These are phyloP conservation scores for Micractinium sp. DNA, from an alignment of 139 green algal genomes.

Conservation along the genomic window DNA sequence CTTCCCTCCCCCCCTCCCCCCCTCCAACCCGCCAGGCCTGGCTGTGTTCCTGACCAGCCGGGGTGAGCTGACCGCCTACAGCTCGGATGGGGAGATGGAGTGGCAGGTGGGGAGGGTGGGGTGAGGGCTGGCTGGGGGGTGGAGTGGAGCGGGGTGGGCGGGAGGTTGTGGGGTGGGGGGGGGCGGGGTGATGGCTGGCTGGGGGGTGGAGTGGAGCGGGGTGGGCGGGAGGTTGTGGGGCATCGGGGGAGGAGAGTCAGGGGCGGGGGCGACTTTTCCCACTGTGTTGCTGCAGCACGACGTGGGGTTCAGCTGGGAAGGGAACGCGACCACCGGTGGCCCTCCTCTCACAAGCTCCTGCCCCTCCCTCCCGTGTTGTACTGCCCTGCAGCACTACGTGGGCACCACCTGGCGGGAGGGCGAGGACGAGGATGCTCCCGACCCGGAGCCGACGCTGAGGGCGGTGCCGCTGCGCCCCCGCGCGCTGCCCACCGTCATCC, in stretches of 20 bases:
- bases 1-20: background rate
- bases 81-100: constrained; percentile 51
- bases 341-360: background rate
- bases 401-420: background rate
- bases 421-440: constrained; percentile 21
- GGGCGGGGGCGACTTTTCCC: too few relatives aligned
- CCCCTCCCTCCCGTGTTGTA: background rate
- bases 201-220: background rate
- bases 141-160: background rate
- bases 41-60: constrained; percentile 80
- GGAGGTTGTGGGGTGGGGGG: background rate
- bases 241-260: too few relatives aligned
- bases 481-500: constrained; percentile 63
- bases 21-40: constrained; percentile 31
- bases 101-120: constrained; percentile 63
- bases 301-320: too few relatives aligned
- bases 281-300: too few relatives aligned
- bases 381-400: background rate
- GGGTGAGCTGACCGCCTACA: constrained; percentile 81
- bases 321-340: too few relatives aligned
- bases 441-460: constrained; percentile 68
- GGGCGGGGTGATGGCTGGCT: background rate
- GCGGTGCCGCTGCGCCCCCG: constrained; percentile 70
- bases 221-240: background rate
- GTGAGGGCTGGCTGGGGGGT: background rate